Conservation (phyloP, 2,329 filamentous ascomycete genomes). For the Aspergillus sp. region DNA sequence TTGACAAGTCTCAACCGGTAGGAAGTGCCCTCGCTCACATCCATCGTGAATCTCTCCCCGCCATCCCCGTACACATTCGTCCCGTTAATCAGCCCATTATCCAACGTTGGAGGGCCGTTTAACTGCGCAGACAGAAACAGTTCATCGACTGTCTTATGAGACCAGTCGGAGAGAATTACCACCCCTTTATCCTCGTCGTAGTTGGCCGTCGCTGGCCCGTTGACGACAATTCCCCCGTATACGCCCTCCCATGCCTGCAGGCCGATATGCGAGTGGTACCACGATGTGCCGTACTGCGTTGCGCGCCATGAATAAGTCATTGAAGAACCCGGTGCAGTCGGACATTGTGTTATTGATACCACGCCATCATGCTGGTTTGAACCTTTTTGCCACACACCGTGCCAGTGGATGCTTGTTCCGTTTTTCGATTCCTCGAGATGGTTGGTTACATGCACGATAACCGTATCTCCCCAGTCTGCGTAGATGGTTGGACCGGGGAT, state of each 20-base stretch:
- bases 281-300: constrained; percentile 30
- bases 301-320: constrained; percentile 36
- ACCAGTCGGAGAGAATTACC: constrained; percentile 32
- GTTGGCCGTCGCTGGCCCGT: constrained; percentile 34
- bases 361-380: constrained; percentile 28
- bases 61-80: constrained; percentile 29
- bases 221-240: constrained; percentile 53
- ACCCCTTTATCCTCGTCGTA: constrained; percentile 34
- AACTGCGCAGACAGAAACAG: constrained; percentile 15
- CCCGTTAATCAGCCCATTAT: constrained; percentile 35
- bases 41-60: constrained; percentile 42
- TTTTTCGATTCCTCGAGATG: constrained; percentile 22
- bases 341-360: constrained; percentile 33
- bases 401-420: constrained; percentile 26
- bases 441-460: constrained; percentile 55
- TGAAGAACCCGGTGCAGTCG: constrained; percentile 27
- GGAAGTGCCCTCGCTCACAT: constrained; percentile 34
- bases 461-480: constrained; percentile 58
- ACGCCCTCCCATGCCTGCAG: constrained; percentile 49
- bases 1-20: constrained; percentile 26
- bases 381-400: constrained; percentile 28
- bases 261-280: constrained; percentile 32
- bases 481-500: constrained; percentile 65
- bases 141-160: constrained; percentile 18
- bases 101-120: constrained; percentile 11